Evolutionary conservation across 2,329 filamentous ascomycete genomes (phyloP), one percentile per base, ranked within the genome.

Genomic region (Thielaviopsis populi): DNA sequence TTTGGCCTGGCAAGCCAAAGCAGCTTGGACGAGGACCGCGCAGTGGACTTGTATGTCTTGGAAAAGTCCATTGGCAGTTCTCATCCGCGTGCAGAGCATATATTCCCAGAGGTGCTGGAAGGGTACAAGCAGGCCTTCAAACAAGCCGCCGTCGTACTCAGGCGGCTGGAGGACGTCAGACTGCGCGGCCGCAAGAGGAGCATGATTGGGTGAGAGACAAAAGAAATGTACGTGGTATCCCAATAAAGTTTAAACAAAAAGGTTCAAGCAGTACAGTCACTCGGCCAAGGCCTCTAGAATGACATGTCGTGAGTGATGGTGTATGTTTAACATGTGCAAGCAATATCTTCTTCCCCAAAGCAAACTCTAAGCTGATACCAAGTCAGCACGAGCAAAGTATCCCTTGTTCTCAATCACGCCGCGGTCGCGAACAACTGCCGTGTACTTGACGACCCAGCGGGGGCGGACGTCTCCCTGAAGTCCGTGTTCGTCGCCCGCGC

Each of bases 341-440:
- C 15, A n/a, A n/a, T 30, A 33, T 53, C 50, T 33, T 33, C 1
- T 19, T 8, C 42, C 27, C 15, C 19, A 30, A 13, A 30, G 10
- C 24, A 56, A n/a, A 33, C 42, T 50, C 63, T 70, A 74, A 59
- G 66, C 65, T 63, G 78, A 77, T 58, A 77, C 76, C 68, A 94
- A 74, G 71, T 90, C 86, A 2, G 91, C 92, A 22, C 85, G 84
- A 1, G 92, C 92, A 77, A 96, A 96, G 74, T 96, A 97, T 7
- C 94, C 94, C 78, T 97, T 99, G 72, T 94, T 96, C 78, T 99
- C 94, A 68, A 99, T 92, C 8, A 99, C 94, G 15, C 94, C 94
- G 63, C 94, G 81, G 72, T 97, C 88, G 73, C 88, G 88, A 48
- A 97, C 89, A 65, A 97, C 92, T 1, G 94, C 94, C 43, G 92